A percentile compares a stretch with the other conserved stretches of the same genome.
Conservation (phyloP, 371 early-diverging fungal genomes). For the Haplosporangium sp. region DNA sequence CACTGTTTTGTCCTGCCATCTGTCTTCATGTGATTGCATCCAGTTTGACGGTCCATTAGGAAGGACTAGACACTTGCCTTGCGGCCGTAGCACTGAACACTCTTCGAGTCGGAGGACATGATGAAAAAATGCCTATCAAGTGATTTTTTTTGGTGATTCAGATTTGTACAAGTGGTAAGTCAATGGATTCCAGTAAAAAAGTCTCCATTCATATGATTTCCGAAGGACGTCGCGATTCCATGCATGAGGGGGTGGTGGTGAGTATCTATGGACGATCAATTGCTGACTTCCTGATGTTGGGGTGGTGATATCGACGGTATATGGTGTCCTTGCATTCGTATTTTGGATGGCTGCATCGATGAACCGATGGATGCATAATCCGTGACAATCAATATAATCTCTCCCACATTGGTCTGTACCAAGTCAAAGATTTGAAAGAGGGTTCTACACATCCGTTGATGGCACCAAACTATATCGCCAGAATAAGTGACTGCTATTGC, state of each 20-base stretch:
- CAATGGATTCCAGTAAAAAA: too few species aligned
- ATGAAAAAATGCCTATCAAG: too few species aligned
- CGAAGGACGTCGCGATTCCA: too few species aligned
- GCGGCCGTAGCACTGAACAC: constrained; percentile 58
- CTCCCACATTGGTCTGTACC: constrained; percentile 25
- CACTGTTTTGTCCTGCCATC: not conserved
- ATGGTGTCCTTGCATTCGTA: not conserved
- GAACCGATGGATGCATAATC: not conserved
- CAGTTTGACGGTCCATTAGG: too few species aligned
- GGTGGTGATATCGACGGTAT: too few species aligned
- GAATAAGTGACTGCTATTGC: too few species aligned
- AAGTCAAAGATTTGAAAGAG: constrained; percentile 55
- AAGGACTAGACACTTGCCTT: constrained; percentile 55
- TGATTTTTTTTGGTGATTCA: too few species aligned
- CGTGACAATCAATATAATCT: not conserved
- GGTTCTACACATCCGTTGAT: constrained; percentile 21
- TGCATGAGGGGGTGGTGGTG: constrained; percentile 3
- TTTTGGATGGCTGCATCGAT: constrained; percentile 26
- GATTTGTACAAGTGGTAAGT: too few species aligned
- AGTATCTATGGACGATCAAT: too few species aligned
- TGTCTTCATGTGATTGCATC: too few species aligned
- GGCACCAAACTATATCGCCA: not conserved
- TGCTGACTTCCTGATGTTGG: too few species aligned
- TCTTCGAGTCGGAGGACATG: constrained; percentile 57
- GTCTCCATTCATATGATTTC: too few species aligned